Conservation (phyloP, 2,329 filamentous ascomycete genomes). For the Colletotrichum incanum region DNA sequence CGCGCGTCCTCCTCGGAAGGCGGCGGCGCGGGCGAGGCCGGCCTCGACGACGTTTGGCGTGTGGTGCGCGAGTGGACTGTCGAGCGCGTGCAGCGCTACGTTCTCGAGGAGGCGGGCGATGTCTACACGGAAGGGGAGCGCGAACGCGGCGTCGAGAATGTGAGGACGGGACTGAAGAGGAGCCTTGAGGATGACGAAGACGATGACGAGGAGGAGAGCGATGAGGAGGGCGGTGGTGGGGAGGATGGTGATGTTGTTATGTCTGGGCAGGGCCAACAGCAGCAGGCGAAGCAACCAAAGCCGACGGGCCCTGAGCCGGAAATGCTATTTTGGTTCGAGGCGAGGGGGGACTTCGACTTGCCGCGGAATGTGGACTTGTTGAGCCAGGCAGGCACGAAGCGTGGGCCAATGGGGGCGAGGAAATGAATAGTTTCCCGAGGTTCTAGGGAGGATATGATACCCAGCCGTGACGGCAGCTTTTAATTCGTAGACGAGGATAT, state of each 20-base stretch:
- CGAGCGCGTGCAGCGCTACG: slow-evolving; percentile 59
- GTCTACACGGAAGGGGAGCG: slow-evolving; percentile 82
- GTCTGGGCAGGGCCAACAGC: slow-evolving; percentile 48
- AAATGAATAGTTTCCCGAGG: not conserved
- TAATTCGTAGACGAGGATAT: not conserved
- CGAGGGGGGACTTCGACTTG: slow-evolving; percentile 61
- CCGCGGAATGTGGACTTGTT: slow-evolving; percentile 62
- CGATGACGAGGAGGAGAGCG: slow-evolving; percentile 72
- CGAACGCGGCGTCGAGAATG: slow-evolving; percentile 75
- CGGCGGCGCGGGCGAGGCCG: slow-evolving; percentile 58
- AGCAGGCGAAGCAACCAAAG: slow-evolving; percentile 48
- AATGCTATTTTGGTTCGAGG: slow-evolving; percentile 63
- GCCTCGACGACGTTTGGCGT: slow-evolving; percentile 71
- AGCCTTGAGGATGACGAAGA: slow-evolving; percentile 66
- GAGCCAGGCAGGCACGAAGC: slow-evolving; percentile 51
- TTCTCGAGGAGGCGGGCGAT: slow-evolving; percentile 65
- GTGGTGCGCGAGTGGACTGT: slow-evolving; percentile 60
- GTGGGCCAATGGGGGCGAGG: slow-evolving; percentile 26
- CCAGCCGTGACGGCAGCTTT: slow-evolving; percentile 32
- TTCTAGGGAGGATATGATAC: slow-evolving; percentile 38
- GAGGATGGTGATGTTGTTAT: slow-evolving; percentile 62
- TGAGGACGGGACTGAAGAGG: slow-evolving; percentile 79
- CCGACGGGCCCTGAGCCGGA: slow-evolving; percentile 59
- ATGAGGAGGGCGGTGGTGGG: slow-evolving; percentile 60
- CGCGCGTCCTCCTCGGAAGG: slow-evolving; percentile 37